These are phyloP conservation scores for Euphrasia arctica DNA, from an alignment of 305 asterid genomes.

Conservation along the genomic window DNA sequence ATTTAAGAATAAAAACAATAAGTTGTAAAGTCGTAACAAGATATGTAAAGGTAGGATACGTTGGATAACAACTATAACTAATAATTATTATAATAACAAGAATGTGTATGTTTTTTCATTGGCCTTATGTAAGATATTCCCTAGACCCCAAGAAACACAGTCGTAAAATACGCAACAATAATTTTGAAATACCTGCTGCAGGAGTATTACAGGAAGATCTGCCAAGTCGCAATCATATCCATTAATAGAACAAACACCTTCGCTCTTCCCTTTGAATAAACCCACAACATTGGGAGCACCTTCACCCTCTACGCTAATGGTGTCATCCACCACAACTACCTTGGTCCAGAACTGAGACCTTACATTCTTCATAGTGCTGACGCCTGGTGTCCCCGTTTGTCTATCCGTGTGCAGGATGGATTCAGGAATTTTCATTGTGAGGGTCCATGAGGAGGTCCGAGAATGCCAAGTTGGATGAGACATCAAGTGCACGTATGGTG, in stretches of 20 bases:
- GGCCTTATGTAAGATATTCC: neutral
- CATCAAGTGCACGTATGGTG: constrained; percentile 67
- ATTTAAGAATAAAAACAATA: no score
- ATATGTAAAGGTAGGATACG: no score
- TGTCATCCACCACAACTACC: constrained; percentile 78
- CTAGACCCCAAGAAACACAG: neutral
- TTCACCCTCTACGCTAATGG: constrained; percentile 89
- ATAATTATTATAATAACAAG: no score
- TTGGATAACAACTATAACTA: no score
- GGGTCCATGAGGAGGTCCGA: constrained; percentile 90
- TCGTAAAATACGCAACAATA: constrained; percentile 2
- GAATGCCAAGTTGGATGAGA: constrained; percentile 97
- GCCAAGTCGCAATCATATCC: constrained; percentile 80
- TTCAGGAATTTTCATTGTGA: constrained; percentile 75
- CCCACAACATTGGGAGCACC: constrained; percentile 86
- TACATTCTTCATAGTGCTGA: constrained; percentile 37
- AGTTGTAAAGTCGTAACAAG: no score
- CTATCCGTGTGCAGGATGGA: constrained; percentile 64
- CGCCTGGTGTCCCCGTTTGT: constrained; percentile 41
- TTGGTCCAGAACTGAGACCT: constrained; percentile 82
- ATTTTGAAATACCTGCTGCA: constrained; percentile 68
- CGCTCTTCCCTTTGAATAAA: constrained; percentile 75
- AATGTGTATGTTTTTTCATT: no score
- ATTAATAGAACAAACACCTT: constrained; percentile 46
- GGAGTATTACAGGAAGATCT: constrained; percentile 79